phyloP scores from a whole-genome alignment of 305 asterid genomes.

The Fraxinus angustifolia region DNA sequence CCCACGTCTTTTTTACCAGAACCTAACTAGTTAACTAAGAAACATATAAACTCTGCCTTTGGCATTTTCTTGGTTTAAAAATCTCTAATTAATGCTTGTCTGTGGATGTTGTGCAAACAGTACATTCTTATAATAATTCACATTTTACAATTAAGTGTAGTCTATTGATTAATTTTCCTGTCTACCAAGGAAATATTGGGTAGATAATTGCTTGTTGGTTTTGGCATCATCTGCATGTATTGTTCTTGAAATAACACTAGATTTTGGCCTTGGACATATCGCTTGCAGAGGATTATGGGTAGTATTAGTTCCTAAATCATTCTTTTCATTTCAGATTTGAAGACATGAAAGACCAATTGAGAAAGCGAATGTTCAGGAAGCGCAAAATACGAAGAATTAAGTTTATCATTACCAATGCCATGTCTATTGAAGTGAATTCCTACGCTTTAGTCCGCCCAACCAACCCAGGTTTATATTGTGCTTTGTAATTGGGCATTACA shows the following conservation, averaged over 20 bases:
- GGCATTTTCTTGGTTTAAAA: not conserved
- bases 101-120: constrained; percentile 9
- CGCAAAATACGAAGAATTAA: constrained; percentile 79
- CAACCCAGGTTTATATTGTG: constrained; percentile 57
- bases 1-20: constrained; percentile 12
- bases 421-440: constrained; percentile 69
- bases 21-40: constrained; percentile 2
- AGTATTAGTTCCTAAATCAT: not conserved
- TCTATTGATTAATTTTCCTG: constrained; percentile 5
- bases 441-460: constrained; percentile 95
- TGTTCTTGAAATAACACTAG: constrained; percentile 5
- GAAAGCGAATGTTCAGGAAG: constrained; percentile 88
- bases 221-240: not conserved
- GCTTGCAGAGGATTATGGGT: not conserved
- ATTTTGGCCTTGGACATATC: not conserved
- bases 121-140: constrained; percentile 8
- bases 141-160: constrained; percentile 7
- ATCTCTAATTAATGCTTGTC: constrained; percentile 1
- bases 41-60: not conserved
- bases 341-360: constrained; percentile 77
- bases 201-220: constrained; percentile 3
- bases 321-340: constrained; percentile 54
- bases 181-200: constrained; percentile 9
- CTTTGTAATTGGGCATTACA: constrained; percentile 8
- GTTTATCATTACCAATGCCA: constrained; percentile 60